These are phyloP conservation scores for Pichia manshurica DNA, from an alignment of 805 yeast species.

Conservation along the genomic window DNA sequence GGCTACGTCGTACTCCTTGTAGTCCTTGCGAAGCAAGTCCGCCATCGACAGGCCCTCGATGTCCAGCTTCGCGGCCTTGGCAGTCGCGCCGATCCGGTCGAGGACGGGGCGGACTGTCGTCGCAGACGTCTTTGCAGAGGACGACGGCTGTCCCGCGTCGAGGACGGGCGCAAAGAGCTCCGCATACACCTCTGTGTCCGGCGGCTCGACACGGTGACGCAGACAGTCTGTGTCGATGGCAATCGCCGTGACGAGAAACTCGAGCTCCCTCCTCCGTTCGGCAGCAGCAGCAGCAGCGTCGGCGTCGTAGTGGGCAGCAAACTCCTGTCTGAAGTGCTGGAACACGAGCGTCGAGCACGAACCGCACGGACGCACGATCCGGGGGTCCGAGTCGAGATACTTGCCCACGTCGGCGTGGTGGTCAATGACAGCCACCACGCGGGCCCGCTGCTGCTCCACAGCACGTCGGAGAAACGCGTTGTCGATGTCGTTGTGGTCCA, in stretches of 20 bases:
- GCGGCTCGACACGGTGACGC: not conserved
- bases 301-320: not conserved
- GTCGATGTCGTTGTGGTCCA: conserved; percentile 62
- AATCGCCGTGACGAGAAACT: conserved; percentile 9
- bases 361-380: conserved; percentile 59
- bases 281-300: not conserved
- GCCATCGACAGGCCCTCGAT: conserved; percentile 50
- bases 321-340: not conserved
- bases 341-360: conserved; percentile 77
- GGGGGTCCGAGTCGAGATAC: conserved; percentile 48
- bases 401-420: conserved; percentile 75
- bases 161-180: not conserved
- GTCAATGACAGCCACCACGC: conserved; percentile 64
- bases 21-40: conserved; percentile 77
- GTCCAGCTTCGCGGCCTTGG: not conserved
- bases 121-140: too few relatives aligned
- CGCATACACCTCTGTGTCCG: not conserved
- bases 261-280: not conserved
- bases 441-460: conserved; percentile 12
- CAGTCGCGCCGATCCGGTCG: not conserved
- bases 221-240: conserved; percentile 7
- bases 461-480: not conserved
- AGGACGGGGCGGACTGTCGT: too few relatives aligned
- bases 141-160: too few relatives aligned
- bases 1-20: conserved; percentile 52